phyloP scores from a whole-genome alignment of 306 rosid genomes.

The Vachellia collinsii region DNA sequence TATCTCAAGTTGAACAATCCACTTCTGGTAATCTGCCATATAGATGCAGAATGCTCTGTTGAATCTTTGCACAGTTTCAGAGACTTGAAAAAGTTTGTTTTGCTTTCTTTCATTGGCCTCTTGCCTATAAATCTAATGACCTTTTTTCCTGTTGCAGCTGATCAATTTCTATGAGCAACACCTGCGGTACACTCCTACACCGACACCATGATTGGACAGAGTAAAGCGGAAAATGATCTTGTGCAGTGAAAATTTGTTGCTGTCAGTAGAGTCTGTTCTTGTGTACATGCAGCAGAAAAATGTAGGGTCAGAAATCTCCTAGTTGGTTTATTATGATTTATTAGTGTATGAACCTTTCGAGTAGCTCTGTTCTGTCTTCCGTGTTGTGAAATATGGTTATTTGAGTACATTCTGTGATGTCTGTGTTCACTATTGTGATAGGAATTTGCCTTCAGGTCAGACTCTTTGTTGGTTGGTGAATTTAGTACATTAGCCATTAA shows the following conservation, averaged over 20 bases:
- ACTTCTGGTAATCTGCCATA: neutral
- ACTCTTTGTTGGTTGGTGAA: neutral
- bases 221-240: slow-evolving; percentile 34
- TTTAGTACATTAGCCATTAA: neutral
- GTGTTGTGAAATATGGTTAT: neutral
- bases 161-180: slow-evolving; percentile 91
- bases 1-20: slow-evolving; percentile 19
- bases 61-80: neutral
- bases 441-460: slow-evolving; percentile 15
- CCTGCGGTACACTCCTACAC: slow-evolving; percentile 69
- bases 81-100: neutral
- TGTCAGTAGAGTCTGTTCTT: slow-evolving; percentile 37
- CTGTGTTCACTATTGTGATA: slow-evolving; percentile 26
- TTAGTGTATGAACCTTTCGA: slow-evolving; percentile 16
- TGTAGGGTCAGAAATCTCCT: slow-evolving; percentile 38
- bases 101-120: neutral
- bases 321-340: slow-evolving; percentile 2
- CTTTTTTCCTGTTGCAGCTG: slow-evolving; percentile 57
- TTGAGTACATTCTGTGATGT: slow-evolving; percentile 15
- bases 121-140: slow-evolving; percentile 2
- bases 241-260: slow-evolving; percentile 38
- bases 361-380: slow-evolving; percentile 29
- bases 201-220: slow-evolving; percentile 43
- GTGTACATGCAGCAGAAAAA: slow-evolving; percentile 46
- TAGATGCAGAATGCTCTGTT: neutral